Evolutionary conservation across 2,329 filamentous ascomycete species (phyloP).

Genomic region (Cladosporium cucumerinum): DNA sequence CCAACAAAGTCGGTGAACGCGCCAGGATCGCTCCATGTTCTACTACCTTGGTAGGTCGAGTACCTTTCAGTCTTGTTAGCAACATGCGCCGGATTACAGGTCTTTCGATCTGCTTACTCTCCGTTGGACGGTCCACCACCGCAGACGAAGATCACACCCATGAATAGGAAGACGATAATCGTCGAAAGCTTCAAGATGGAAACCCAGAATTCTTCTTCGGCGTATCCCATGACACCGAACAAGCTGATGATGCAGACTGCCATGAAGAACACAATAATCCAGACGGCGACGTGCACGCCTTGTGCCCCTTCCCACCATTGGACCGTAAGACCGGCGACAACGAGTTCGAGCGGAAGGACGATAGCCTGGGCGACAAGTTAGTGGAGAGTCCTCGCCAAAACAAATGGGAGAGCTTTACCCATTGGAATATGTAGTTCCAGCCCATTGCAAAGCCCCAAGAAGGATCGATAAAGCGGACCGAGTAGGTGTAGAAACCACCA

Average conservation of each 20-base stretch:
- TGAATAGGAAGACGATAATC: conserved; percentile 60
- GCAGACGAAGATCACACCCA: conserved; percentile 56
- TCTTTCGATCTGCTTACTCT: conserved; percentile 15
- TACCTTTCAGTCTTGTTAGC: conserved; percentile 35
- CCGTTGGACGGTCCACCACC: conserved; percentile 51
- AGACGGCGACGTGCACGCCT: conserved; percentile 64
- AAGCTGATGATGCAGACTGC: conserved; percentile 78
- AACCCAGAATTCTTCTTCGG: conserved; percentile 31
- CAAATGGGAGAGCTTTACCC: conserved; percentile 14
- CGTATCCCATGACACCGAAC: conserved; percentile 67
- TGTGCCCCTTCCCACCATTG: conserved; percentile 24
- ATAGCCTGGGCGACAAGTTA: conserved; percentile 7
- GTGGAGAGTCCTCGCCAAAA: background rate
- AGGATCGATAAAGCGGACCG: conserved; percentile 45
- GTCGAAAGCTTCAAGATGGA: conserved; percentile 34
- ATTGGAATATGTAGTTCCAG: conserved; percentile 32
- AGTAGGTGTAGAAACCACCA: conserved; percentile 41
- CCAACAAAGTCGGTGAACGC: conserved; percentile 58
- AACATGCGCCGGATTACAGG: too few relatives aligned
- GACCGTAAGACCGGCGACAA: conserved; percentile 28
- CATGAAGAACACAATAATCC: conserved; percentile 76
- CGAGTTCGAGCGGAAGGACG: conserved; percentile 29
- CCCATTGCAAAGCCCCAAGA: conserved; percentile 33
- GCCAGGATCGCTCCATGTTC: conserved; percentile 38
- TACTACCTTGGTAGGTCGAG: conserved; percentile 3